Percentiles rank a stretch among this genome's conserved stretches.
Evolutionary conservation across 2,329 filamentous ascomycete species (phyloP).

Genomic region (Ophiostoma populinum): DNA sequence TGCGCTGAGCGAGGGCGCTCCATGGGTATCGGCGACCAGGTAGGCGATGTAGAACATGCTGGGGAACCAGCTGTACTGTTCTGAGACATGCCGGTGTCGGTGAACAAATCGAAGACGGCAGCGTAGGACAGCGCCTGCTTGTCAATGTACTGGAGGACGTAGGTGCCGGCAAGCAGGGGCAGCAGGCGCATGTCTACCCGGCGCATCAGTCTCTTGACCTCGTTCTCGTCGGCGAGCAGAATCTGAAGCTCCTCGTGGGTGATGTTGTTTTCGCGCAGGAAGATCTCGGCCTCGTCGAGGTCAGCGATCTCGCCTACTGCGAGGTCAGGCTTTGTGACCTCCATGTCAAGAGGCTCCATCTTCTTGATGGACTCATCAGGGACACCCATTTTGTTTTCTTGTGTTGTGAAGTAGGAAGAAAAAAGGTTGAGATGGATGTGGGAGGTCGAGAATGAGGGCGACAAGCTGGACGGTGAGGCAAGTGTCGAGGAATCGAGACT

Average conservation of each 20-base stretch:
- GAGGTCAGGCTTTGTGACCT: neutral
- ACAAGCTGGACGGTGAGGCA: neutral
- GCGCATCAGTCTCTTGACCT: constrained; percentile 1
- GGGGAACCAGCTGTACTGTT: constrained; percentile 6
- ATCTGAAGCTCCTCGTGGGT: constrained; percentile 1
- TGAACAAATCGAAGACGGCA: constrained; percentile 1
- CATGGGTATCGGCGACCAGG: constrained; percentile 8
- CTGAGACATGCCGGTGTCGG: neutral
- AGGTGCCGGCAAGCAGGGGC: constrained; percentile 1
- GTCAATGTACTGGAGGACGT: constrained; percentile 2
- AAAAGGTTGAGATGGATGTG: neutral
- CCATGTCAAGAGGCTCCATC: neutral
- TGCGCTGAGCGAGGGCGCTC: constrained; percentile 3
- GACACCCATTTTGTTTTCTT: neutral
- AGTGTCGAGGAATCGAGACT: neutral
- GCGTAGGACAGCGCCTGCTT: constrained; percentile 4
- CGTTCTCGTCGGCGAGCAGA: constrained; percentile 1
- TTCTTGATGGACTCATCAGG: neutral
- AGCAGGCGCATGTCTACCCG: constrained; percentile 1
- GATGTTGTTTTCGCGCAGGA: constrained; percentile 3
- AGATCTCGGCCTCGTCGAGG: constrained; percentile 2
- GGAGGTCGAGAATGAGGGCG: neutral
- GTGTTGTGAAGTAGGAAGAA: neutral
- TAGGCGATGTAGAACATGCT: constrained; percentile 11
- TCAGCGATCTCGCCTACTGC: neutral